These are phyloP conservation scores for Cercospora sp. DNA, from an alignment of 2,329 filamentous ascomycete genomes.

Conservation along the genomic window DNA sequence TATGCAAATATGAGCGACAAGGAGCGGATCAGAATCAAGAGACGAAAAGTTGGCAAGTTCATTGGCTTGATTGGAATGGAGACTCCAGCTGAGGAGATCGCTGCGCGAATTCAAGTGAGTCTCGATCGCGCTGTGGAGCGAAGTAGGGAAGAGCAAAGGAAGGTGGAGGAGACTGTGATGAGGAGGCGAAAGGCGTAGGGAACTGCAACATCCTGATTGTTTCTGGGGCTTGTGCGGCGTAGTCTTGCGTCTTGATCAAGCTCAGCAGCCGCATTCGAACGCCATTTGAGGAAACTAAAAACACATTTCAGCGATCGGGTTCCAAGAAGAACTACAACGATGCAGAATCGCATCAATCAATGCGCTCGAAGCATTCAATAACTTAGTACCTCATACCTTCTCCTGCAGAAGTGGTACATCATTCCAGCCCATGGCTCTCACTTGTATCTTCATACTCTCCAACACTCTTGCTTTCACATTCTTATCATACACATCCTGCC, in stretches of 20 bases:
- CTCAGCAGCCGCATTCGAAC: background rate
- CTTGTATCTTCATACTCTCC: slow-evolving; percentile 75
- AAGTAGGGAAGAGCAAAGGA: slow-evolving; percentile 35
- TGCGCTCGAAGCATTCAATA: background rate
- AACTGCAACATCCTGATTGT: background rate
- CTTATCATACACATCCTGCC: slow-evolving; percentile 58
- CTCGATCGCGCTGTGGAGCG: slow-evolving; percentile 36
- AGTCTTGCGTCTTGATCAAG: background rate
- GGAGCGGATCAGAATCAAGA: slow-evolving; percentile 55
- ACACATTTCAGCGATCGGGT: background rate
- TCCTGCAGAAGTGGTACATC: slow-evolving; percentile 32
- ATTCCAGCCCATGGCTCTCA: slow-evolving; percentile 41
- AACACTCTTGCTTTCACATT: slow-evolving; percentile 65
- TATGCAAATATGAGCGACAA: slow-evolving; percentile 39
- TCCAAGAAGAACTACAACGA: background rate
- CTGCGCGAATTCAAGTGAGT: slow-evolving; percentile 42
- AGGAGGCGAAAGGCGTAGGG: slow-evolving; percentile 32
- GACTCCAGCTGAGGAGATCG: slow-evolving; percentile 52
- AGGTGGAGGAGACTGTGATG: slow-evolving; percentile 39
- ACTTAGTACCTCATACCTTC: slow-evolving; percentile 12
- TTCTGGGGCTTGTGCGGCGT: background rate
- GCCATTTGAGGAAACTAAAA: too few species aligned
- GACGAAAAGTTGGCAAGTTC: slow-evolving; percentile 70
- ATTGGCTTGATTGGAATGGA: slow-evolving; percentile 68
- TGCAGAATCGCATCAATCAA: background rate